These are phyloP conservation scores for Protomyces pachydermus DNA, from an alignment of 1,139 yeast genomes.

Conservation along the genomic window DNA sequence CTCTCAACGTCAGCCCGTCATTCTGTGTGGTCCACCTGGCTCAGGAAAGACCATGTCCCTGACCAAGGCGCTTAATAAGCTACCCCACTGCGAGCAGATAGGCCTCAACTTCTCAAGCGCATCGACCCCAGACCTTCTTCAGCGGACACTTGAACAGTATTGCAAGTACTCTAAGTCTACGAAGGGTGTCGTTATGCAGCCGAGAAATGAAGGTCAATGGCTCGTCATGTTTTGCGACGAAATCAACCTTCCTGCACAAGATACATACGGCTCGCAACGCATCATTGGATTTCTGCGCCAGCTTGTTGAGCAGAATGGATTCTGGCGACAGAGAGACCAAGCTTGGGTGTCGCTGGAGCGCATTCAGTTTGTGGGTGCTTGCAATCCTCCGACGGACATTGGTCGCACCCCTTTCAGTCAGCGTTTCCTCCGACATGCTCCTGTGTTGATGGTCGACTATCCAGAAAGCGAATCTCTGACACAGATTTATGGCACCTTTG, in stretches of 20 bases:
- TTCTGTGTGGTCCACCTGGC: slow-evolving; percentile 96
- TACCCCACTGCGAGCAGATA: slow-evolving; percentile 56
- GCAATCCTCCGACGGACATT: slow-evolving; percentile 80
- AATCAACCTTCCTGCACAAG: slow-evolving; percentile 71
- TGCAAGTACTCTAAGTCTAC: slow-evolving; percentile 57
- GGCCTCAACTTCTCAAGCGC: slow-evolving; percentile 82
- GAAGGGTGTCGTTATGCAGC: slow-evolving; percentile 53
- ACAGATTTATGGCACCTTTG: slow-evolving; percentile 64
- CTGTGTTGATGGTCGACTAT: slow-evolving; percentile 71
- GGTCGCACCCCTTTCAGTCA: slow-evolving; percentile 60
- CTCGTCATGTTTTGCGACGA: slow-evolving; percentile 89
- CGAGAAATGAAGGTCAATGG: slow-evolving; percentile 62
- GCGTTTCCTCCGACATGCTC: slow-evolving; percentile 66
- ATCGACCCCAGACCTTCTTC: slow-evolving; percentile 58
- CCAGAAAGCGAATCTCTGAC: slow-evolving; percentile 62
- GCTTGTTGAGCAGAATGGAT: slow-evolving; percentile 67
- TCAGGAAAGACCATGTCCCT: slow-evolving; percentile 95
- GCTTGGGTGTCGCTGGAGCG: slow-evolving; percentile 65
- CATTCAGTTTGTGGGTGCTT: slow-evolving; percentile 87
- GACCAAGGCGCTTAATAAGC: slow-evolving; percentile 59
- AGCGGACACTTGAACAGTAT: slow-evolving; percentile 65
- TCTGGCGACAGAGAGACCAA: slow-evolving; percentile 60
- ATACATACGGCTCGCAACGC: slow-evolving; percentile 69
- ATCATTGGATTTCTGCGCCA: slow-evolving; percentile 75
- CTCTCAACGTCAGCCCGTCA: slow-evolving; percentile 54